phyloP scores from a whole-genome alignment of 208 protist genomes.

The Naegleria fowleri region DNA sequence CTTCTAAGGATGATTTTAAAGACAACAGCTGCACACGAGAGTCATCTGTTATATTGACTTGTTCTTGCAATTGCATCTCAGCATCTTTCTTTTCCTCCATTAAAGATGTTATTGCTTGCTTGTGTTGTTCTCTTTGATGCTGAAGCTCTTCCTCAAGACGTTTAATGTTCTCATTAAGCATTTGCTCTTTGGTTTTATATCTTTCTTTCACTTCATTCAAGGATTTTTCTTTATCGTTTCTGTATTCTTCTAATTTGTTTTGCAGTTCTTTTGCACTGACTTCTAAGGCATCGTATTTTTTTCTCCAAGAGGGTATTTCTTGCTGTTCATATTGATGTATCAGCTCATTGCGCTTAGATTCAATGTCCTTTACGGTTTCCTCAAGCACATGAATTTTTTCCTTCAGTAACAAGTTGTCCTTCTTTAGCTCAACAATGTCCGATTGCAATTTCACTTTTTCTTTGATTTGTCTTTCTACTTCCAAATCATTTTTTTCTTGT shows the following conservation, averaged over 20 bases:
- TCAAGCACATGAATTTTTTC: neutral
- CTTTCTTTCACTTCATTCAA: neutral
- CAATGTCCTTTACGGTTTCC: neutral
- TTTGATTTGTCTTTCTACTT: neutral
- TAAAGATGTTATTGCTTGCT: neutral
- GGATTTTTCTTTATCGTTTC: neutral
- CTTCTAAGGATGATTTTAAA: neutral
- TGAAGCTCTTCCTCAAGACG: neutral
- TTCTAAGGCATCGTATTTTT: neutral
- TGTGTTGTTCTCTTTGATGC: neutral
- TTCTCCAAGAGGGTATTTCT: neutral
- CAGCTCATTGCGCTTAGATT: neutral
- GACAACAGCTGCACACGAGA: neutral
- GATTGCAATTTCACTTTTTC: neutral
- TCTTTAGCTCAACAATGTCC: neutral
- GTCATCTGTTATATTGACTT: neutral
- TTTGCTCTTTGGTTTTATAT: neutral
- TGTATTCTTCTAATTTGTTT: neutral
- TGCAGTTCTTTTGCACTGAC: neutral
- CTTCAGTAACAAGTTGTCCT: neutral
- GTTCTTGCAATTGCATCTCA: neutral
- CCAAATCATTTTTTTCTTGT: neutral
- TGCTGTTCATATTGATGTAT: neutral
- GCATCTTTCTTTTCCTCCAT: neutral
- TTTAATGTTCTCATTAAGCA: neutral